Base-by-base conservation (phyloP, 2,329 filamentous ascomycete species). In the Achaetomium macrosporum region DNA sequence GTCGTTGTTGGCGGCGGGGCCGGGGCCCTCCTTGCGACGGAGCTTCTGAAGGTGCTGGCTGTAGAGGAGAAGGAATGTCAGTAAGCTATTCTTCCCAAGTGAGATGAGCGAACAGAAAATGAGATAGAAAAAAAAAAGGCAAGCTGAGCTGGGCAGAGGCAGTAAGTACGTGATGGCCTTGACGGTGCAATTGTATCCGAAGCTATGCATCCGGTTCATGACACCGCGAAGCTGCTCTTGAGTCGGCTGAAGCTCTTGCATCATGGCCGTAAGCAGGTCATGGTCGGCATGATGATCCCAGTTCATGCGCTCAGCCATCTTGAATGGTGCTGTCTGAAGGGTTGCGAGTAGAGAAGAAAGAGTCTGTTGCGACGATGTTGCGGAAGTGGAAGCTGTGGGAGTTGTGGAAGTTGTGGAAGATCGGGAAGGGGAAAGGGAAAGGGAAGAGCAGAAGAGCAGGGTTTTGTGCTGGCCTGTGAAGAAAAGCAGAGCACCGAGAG, bases 31-130 rank as follows among this genome's bases (percentile, higher is more conserved):
- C 56, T 65, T 65, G 35, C 65, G 63, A 11, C 65, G 63, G 0
- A 70, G 58, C 48, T 69, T 70, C 50, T 70, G 68, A 0, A 70
- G 56, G 17, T 70, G 68, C 59, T 70, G 68, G 1, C 68, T 69
- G 37, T 37, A 37, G 5, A 30, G 5, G 16, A 40, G 20, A 20
- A 17, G 7, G 19, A 31, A 6, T 49, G 45, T 46, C 31, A 42
- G 50, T 16, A 16, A 36, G 3, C 47, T 20, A 11, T 45, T 29
- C 17, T 42, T 30, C 19, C 13, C 10, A 11, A 13, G 40, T 29
- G 41, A 43, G 49, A 17, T 31, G 17, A 35, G 54, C 47, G 42
- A 37, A 42, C 53, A 54, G n/a, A 33, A 52, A 13, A 30, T 8
- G 20, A 30, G 30, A 57, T 42, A 39, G 40, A 42, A 35, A 55